A percentile compares a stretch with the other conserved stretches of the same genome.
phyloP scores from a whole-genome alignment of 2,329 filamentous ascomycete species.

The Fusarium citri region DNA sequence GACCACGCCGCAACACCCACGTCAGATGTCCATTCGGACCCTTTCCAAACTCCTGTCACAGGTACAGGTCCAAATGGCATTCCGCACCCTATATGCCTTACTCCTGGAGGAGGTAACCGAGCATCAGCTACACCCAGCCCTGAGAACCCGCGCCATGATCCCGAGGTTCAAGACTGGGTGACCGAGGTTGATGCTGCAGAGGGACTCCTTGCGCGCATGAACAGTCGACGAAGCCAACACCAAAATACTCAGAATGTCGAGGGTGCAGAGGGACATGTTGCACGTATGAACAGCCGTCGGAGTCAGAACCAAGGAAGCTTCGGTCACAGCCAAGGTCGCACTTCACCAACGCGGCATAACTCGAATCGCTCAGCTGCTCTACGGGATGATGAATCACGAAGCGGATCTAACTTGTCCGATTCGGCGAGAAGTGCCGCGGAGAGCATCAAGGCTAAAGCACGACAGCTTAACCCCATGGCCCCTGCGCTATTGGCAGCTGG shows the following conservation, averaged over 20 bases:
- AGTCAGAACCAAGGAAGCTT: conserved; percentile 33
- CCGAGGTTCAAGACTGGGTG: conserved; percentile 69
- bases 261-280: conserved; percentile 63
- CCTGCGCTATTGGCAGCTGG: conserved; percentile 43
- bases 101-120: conserved; percentile 47
- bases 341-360: conserved; percentile 54
- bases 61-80: conserved; percentile 24
- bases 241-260: conserved; percentile 52
- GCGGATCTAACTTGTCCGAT: conserved; percentile 68
- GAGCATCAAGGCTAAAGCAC: conserved; percentile 52
- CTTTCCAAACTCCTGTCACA: conserved; percentile 61
- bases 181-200: conserved; percentile 67
- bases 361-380: conserved; percentile 52
- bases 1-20: conserved; percentile 50
- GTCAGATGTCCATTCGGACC: conserved; percentile 58
- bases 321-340: conserved; percentile 45
- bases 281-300: conserved; percentile 54
- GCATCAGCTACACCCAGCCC: conserved; percentile 55
- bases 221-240: conserved; percentile 43
- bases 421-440: conserved; percentile 60
- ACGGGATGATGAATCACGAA: conserved; percentile 63
- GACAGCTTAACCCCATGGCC: conserved; percentile 51
- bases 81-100: conserved; percentile 40
- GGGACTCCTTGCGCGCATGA: conserved; percentile 61
- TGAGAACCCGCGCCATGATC: conserved; percentile 57